Percentiles rank a stretch among this genome's conserved stretches.
These are phyloP conservation scores for Darksidea phi DNA, from an alignment of 495 filamentous ascomycete genomes.

Conservation along the genomic window DNA sequence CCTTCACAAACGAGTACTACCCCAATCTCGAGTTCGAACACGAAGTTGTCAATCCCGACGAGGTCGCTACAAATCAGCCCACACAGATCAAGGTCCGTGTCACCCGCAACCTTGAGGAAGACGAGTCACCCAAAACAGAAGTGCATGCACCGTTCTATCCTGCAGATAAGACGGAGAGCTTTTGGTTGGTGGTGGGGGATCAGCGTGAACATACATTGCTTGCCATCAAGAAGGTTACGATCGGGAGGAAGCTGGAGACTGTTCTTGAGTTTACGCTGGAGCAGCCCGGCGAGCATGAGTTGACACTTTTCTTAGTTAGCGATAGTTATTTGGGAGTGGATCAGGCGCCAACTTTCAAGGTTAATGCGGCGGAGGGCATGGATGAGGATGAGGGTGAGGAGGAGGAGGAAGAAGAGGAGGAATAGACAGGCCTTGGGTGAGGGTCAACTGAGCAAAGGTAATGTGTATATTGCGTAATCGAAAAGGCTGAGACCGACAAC, in stretches of 20 bases:
- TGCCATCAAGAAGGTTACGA: conserved; percentile 91
- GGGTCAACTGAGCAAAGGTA: no score
- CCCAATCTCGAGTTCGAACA: conserved; percentile 90
- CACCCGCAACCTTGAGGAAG: conserved; percentile 73
- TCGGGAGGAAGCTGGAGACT: conserved; percentile 72
- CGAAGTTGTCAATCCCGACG: conserved; percentile 76
- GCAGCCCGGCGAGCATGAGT: conserved; percentile 75
- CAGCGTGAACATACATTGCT: conserved; percentile 81
- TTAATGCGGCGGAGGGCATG: conserved; percentile 87
- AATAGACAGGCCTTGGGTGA: not conserved
- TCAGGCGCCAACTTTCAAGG: conserved; percentile 85
- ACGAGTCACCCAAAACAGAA: conserved; percentile 72
- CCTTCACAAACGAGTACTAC: conserved; percentile 96
- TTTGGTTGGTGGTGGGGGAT: conserved; percentile 91
- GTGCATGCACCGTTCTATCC: conserved; percentile 98
- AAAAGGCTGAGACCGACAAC: no score
- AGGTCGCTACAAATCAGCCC: conserved; percentile 73
- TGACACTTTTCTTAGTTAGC: conserved; percentile 94
- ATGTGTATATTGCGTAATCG: no score
- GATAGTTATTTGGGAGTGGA: conserved; percentile 98
- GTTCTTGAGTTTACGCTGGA: conserved; percentile 87
- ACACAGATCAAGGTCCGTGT: conserved; percentile 84
- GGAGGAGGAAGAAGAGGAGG: conserved; percentile 63
- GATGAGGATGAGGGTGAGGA: conserved; percentile 90
- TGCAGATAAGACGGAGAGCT: conserved; percentile 90